Conservation (phyloP, 2,329 filamentous ascomycete species). For the Aspergillus quadrilineatus region DNA sequence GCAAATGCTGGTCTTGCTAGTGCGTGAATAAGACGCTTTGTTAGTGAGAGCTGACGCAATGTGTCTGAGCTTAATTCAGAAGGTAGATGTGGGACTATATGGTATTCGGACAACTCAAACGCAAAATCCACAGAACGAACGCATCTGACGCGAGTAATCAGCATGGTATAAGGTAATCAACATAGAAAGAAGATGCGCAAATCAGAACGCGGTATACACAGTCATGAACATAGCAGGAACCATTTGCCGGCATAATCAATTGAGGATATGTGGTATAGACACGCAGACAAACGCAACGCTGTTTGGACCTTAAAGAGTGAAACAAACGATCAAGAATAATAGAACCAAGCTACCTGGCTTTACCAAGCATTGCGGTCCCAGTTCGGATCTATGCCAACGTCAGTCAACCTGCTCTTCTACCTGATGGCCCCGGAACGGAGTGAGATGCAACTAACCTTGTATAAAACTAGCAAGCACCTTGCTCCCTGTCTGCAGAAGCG, state of each 20-base stretch:
- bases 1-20: too few species aligned
- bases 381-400: constrained; percentile 46
- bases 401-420: not conserved
- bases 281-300: constrained; percentile 6
- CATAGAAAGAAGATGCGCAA: not conserved
- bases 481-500: constrained; percentile 92
- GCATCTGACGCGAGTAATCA: not conserved
- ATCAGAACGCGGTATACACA: not conserved
- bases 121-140: not conserved
- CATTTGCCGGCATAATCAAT: not conserved
- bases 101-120: not conserved
- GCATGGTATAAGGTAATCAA: not conserved
- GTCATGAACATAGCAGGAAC: constrained; percentile 2
- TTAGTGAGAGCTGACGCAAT: not conserved
- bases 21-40: too few species aligned
- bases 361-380: constrained; percentile 92
- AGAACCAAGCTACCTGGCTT: constrained; percentile 2
- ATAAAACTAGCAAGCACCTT: constrained; percentile 96
- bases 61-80: not conserved
- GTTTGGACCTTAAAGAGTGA: not conserved
- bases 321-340: not conserved
- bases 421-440: not conserved
- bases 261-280: not conserved
- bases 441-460: constrained; percentile 64
- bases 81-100: not conserved